Conservation (phyloP, 2,329 filamentous ascomycete genomes). For the Aschersonia sp. region DNA sequence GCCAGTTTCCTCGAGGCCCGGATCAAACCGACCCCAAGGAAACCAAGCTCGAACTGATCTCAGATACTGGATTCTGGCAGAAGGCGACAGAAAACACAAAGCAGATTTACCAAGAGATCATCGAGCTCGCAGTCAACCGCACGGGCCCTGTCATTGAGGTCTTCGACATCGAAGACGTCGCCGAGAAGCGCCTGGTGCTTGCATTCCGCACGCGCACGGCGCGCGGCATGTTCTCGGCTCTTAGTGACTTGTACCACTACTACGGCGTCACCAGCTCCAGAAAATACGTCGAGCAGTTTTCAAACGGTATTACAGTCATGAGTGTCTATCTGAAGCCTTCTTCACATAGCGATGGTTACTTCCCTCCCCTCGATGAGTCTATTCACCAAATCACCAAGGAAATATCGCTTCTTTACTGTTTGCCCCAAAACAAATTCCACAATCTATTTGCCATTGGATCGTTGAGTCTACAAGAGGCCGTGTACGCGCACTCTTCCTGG, state of each 20-base stretch:
- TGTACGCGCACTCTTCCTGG: conserved; percentile 95
- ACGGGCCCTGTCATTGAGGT: conserved; percentile 95
- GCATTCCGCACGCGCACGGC: conserved; percentile 91
- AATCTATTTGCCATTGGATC: conserved; percentile 71
- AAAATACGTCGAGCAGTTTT: conserved; percentile 98
- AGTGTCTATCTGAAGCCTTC: conserved; percentile 82
- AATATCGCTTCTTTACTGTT: conserved; percentile 89
- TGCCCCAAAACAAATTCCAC: conserved; percentile 95
- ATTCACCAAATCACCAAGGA: conserved; percentile 99
- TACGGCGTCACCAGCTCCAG: conserved; percentile 91
- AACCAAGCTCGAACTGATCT: conserved; percentile 80
- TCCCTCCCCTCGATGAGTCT: conserved; percentile 77
- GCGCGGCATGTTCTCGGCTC: conserved; percentile 81
- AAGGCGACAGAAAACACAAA: conserved; percentile 96
- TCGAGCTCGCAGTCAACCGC: conserved; percentile 67
- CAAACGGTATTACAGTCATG: conserved; percentile 94
- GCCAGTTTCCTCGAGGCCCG: conserved; percentile 65
- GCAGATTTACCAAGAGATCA: conserved; percentile 87
- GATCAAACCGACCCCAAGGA: conserved; percentile 61
- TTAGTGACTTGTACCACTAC: conserved; percentile 96
- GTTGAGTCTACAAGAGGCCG: conserved; percentile 87
- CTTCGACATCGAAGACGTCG: conserved; percentile 82
- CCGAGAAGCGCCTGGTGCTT: conserved; percentile 87
- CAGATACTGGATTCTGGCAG: conserved; percentile 84
- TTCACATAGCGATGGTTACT: conserved; percentile 37